Percentiles rank a stretch among this genome's conserved stretches.
phyloP scores from a whole-genome alignment of 257 asterid genomes.

The Fraxinus anomala region DNA sequence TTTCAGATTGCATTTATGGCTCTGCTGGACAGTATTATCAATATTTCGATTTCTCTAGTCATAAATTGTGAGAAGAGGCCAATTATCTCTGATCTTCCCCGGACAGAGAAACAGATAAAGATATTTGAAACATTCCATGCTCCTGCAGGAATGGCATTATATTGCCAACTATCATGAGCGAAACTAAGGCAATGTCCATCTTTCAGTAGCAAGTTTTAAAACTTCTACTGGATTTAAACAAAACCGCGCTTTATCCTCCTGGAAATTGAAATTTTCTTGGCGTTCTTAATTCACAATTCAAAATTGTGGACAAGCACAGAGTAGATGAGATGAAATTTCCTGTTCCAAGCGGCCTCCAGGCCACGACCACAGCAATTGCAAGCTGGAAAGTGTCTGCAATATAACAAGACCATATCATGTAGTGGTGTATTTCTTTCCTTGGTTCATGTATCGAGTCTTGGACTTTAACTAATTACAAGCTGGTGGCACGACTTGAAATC shows the following conservation, averaged over 20 bases:
- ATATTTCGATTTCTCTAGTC: constrained; percentile 53
- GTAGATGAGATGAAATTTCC: constrained; percentile 52
- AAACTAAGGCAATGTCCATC: constrained; percentile 44
- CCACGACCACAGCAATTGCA: constrained; percentile 44
- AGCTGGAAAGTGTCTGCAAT: constrained; percentile 66
- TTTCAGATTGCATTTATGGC: constrained; percentile 54
- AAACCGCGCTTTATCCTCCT: constrained; percentile 57
- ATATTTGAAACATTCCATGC: constrained; percentile 50
- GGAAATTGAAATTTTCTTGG: constrained; percentile 62
- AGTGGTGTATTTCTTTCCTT: not conserved
- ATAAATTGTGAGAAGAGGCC: constrained; percentile 56
- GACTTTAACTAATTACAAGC: too few relatives aligned
- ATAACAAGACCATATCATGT: constrained; percentile 51
- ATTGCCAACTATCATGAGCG: constrained; percentile 55
- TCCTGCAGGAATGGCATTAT: constrained; percentile 66
- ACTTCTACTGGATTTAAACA: constrained; percentile 55
- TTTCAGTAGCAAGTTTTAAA: constrained; percentile 64
- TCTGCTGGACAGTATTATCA: constrained; percentile 46
- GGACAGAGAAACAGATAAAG: constrained; percentile 46
- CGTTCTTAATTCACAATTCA: constrained; percentile 48
- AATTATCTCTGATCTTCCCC: constrained; percentile 59
- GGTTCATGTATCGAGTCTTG: not conserved
- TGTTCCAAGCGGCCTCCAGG: constrained; percentile 51
- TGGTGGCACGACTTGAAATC: too few relatives aligned
- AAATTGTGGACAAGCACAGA: constrained; percentile 52